Conservation (phyloP, 1,284 basidiomycete species). For the Pseudozyma thailandica region DNA sequence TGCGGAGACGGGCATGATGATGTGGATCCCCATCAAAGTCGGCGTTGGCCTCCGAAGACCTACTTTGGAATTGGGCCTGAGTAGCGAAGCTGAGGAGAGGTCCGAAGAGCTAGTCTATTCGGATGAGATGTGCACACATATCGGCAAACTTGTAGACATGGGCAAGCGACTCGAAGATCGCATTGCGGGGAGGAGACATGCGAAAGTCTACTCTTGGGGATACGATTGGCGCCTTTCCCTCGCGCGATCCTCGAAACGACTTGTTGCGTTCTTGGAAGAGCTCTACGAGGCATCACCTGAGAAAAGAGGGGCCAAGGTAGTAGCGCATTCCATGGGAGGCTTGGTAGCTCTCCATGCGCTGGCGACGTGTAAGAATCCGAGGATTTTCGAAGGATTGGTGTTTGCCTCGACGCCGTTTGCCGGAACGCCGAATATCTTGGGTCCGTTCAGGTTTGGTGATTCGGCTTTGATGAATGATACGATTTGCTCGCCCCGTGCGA, state of each 20-base stretch:
- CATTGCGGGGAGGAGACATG: slow-evolving; percentile 34
- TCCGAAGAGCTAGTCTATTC: slow-evolving; percentile 61
- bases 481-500: slow-evolving; percentile 63
- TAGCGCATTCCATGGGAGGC: slow-evolving; percentile 69
- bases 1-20: slow-evolving; percentile 55
- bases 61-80: slow-evolving; percentile 62
- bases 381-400: slow-evolving; percentile 63
- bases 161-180: slow-evolving; percentile 58
- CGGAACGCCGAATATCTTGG: slow-evolving; percentile 67
- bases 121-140: slow-evolving; percentile 55
- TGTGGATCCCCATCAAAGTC: slow-evolving; percentile 66
- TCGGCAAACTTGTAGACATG: slow-evolving; percentile 64
- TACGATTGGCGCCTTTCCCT: slow-evolving; percentile 66
- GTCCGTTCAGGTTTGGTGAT: slow-evolving; percentile 66
- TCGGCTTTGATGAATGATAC: slow-evolving; percentile 59
- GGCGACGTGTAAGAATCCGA: slow-evolving; percentile 55
- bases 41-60: slow-evolving; percentile 62
- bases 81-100: slow-evolving; percentile 48
- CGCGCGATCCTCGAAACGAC: slow-evolving; percentile 20
- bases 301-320: slow-evolving; percentile 63
- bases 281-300: slow-evolving; percentile 50
- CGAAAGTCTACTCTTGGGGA: slow-evolving; percentile 61
- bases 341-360: slow-evolving; percentile 67
- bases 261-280: slow-evolving; percentile 28
- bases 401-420: slow-evolving; percentile 66